phyloP scores from a whole-genome alignment of 1,139 yeast species.

The Hanseniaspora sp. region DNA sequence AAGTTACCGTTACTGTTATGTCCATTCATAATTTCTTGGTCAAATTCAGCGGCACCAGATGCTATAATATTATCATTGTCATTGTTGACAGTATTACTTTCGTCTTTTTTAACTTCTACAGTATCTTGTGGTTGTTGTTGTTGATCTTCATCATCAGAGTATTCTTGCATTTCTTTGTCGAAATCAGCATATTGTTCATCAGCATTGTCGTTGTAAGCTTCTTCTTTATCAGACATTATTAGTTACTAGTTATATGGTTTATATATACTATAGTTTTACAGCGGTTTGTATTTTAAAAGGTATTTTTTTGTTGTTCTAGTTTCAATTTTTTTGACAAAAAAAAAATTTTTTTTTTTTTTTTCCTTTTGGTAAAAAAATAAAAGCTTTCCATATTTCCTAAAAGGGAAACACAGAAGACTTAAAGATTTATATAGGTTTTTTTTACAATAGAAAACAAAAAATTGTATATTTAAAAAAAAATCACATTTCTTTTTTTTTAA shows the following conservation, averaged over 20 bases:
- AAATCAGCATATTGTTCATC: constrained; percentile 72
- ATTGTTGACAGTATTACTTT: constrained; percentile 37
- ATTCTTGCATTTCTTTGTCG: constrained; percentile 52
- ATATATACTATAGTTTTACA: not conserved
- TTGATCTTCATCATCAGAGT: constrained; percentile 51
- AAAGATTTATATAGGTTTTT: too few relatives aligned
- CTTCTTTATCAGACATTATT: constrained; percentile 16
- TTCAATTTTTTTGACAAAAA: constrained; percentile 22
- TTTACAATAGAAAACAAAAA: too few relatives aligned
- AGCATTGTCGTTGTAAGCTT: constrained; percentile 50
- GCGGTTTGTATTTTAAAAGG: constrained; percentile 19
- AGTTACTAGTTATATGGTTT: not conserved
- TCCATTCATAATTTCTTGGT: constrained; percentile 42
- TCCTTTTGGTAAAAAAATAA: not conserved
- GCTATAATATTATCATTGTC: constrained; percentile 66
- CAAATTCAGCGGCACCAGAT: constrained; percentile 39
- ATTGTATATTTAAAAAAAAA: not conserved
- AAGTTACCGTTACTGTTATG: constrained; percentile 4
- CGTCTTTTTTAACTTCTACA: constrained; percentile 29
- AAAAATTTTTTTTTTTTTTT: not conserved
- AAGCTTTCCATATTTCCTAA: not conserved
- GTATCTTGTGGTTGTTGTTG: constrained; percentile 38
- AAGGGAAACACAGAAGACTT: not conserved
- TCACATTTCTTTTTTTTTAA: not conserved
- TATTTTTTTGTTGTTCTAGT: constrained; percentile 33